Evolutionary conservation across 306 rosid genomes (phyloP), one percentile per base, ranked within the genome.

Genomic region (Ochetophila trinervis): DNA sequence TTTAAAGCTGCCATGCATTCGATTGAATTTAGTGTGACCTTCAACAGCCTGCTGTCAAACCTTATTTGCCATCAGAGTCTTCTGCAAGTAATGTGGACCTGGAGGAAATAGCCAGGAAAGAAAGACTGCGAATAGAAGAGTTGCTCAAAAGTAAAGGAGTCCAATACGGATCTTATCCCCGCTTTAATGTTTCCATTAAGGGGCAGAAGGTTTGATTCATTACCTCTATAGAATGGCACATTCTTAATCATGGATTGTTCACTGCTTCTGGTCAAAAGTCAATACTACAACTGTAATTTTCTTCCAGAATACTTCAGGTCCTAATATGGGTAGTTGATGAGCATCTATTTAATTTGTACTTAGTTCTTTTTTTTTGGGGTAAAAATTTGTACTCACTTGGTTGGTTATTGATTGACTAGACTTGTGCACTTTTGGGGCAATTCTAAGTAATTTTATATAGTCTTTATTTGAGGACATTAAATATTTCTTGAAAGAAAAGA

Each of bases 121-220:
- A 87, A 48, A 86, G 87, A 1, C 62, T 61, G 66, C 67, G 79
- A 50, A 91, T 82, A 78, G 78, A 80, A 51, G 82, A 80, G 47
- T 74, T 76, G 74, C 83, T 87, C 45, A 73, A 55, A 60, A 71
- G 73, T 72, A 89, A 70, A 78, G 95, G 90, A 63, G 30, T 82
- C 23, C 70, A 44, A 40, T 51, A 42, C 45, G 84, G 91, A 60
- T 82, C 92, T 62, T 85, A 76, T 72, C 98, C 98, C 58, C 79
- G 78, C 10, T 87, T 82, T 84, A 69, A 27, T 47, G 88, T 89
- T 57, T 79, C 86, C n/a, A 81, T 79, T 60, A 89, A 85, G 76
- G 98, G 98, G 65, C 86, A 84, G 62, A 83, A 82, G 98, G 98
- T 92, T 69, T 21, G 49, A 67, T 4, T n/a, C 15, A 17, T 55